Evolutionary conservation across 2,329 filamentous ascomycete genomes (phyloP).

Genomic region (Microsporum canis): DNA sequence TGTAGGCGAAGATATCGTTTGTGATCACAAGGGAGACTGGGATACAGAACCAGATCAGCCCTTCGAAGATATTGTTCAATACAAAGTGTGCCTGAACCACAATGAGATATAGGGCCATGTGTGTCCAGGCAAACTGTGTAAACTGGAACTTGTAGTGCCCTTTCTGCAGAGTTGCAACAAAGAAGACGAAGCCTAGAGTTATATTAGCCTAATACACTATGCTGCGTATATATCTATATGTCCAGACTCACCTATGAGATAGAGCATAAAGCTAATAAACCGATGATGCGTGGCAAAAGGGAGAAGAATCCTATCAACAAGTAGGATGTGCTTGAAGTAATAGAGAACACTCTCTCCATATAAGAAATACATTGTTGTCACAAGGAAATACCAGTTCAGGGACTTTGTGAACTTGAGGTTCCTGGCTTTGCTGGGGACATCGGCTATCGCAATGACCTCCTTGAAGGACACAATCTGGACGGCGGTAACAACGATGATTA

Average conservation of each 20-base stretch:
- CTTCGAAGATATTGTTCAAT: slow-evolving; percentile 99
- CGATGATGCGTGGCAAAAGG: slow-evolving; percentile 93
- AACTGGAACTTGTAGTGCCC: slow-evolving; percentile 98
- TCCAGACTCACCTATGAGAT: slow-evolving; percentile 68
- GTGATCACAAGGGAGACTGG: slow-evolving; percentile 91
- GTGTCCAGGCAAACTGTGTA: slow-evolving; percentile 97
- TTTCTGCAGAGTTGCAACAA: slow-evolving; percentile 86
- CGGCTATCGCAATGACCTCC: slow-evolving; percentile 96
- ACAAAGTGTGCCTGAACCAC: slow-evolving; percentile 97
- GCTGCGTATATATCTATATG: not conserved
- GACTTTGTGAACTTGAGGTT: slow-evolving; percentile 90
- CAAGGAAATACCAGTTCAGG: slow-evolving; percentile 97
- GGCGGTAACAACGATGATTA: slow-evolving; percentile 83
- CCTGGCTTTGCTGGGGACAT: slow-evolving; percentile 81
- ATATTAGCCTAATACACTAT: slow-evolving; percentile 1
- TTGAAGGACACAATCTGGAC: slow-evolving; percentile 97
- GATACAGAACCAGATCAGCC: slow-evolving; percentile 99
- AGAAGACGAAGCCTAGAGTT: slow-evolving; percentile 80
- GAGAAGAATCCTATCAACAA: slow-evolving; percentile 85
- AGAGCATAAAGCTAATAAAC: slow-evolving; percentile 97
- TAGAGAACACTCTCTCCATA: slow-evolving; percentile 99
- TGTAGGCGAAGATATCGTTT: slow-evolving; percentile 97
- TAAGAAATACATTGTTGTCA: slow-evolving; percentile 98
- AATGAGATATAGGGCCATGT: slow-evolving; percentile 97
- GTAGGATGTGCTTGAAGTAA: slow-evolving; percentile 97